Evolutionary conservation across 2,329 filamentous ascomycete species (phyloP).

Genomic region (Ophiostoma ips): DNA sequence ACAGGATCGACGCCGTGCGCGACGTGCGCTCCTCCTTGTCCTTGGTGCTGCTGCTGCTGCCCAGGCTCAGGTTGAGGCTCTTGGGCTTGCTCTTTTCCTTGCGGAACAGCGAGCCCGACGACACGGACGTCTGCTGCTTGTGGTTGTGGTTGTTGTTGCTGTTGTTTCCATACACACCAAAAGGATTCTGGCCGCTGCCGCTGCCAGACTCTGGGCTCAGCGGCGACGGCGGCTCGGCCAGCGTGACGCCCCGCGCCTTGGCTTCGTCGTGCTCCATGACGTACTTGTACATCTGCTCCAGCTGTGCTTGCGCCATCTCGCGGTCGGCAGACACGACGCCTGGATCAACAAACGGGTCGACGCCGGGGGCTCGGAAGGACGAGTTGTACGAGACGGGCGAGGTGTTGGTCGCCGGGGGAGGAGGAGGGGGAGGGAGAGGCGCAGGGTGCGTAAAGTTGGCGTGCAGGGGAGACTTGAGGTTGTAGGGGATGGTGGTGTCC

Average conservation of each 20-base stretch:
- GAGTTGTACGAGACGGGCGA: conserved; percentile 27
- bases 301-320: conserved; percentile 62
- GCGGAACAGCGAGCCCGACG: conserved; percentile 25
- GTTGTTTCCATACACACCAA: conserved; percentile 1
- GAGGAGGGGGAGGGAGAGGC: neutral
- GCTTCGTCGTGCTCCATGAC: conserved; percentile 80
- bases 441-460: conserved; percentile 37
- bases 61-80: conserved; percentile 31
- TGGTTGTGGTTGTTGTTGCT: neutral
- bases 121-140: conserved; percentile 13
- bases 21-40: conserved; percentile 33
- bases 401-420: neutral
- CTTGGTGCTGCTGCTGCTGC: neutral
- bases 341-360: conserved; percentile 62
- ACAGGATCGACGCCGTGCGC: conserved; percentile 44
- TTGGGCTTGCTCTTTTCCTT: conserved; percentile 35
- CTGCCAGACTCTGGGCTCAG: conserved; percentile 14
- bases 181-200: conserved; percentile 7
- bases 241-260: conserved; percentile 40
- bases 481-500: conserved; percentile 14
- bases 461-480: conserved; percentile 18
- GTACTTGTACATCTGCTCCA: conserved; percentile 82
- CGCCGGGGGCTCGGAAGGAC: conserved; percentile 35
- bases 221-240: conserved; percentile 29
- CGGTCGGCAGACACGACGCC: conserved; percentile 61